Evolutionary conservation across 2,329 filamentous ascomycete genomes (phyloP).

Genomic region (Alternaria sp.): DNA sequence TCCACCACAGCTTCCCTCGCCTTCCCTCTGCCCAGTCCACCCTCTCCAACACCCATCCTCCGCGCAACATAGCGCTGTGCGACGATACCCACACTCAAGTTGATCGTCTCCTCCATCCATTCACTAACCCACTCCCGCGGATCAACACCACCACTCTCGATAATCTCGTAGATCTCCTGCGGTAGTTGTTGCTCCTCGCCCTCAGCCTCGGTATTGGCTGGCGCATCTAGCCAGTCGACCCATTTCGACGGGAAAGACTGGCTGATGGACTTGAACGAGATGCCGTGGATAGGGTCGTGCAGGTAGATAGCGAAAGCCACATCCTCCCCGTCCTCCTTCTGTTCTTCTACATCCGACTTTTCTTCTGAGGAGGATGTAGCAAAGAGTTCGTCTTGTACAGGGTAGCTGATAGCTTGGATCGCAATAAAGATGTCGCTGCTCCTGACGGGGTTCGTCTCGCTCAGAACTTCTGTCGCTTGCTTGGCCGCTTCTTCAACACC

Average conservation of each 20-base stretch:
- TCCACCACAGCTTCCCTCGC: conserved; percentile 61
- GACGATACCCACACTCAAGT: conserved; percentile 79
- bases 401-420: conserved; percentile 82
- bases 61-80: conserved; percentile 94
- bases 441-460: conserved; percentile 85
- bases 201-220: conserved; percentile 34
- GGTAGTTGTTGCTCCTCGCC: conserved; percentile 67
- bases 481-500: conserved; percentile 81
- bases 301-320: conserved; percentile 80
- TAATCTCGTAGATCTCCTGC: conserved; percentile 84
- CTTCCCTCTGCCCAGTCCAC: conserved; percentile 67
- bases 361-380: conserved; percentile 60
- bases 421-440: conserved; percentile 94
- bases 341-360: conserved; percentile 58
- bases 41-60: conserved; percentile 94
- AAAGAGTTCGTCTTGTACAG: conserved; percentile 72
- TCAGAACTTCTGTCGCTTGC: conserved; percentile 78
- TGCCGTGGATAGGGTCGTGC: conserved; percentile 87
- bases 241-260: conserved; percentile 85
- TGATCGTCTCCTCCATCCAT: conserved; percentile 90
- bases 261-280: conserved; percentile 82
- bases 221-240: conserved; percentile 86
- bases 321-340: conserved; percentile 67
- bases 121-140: conserved; percentile 97
- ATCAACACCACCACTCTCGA: conserved; percentile 77